Evolutionary conservation across 306 rosid genomes (phyloP), one percentile per base, ranked within the genome.

Genomic region (Lathyrus sativus): DNA sequence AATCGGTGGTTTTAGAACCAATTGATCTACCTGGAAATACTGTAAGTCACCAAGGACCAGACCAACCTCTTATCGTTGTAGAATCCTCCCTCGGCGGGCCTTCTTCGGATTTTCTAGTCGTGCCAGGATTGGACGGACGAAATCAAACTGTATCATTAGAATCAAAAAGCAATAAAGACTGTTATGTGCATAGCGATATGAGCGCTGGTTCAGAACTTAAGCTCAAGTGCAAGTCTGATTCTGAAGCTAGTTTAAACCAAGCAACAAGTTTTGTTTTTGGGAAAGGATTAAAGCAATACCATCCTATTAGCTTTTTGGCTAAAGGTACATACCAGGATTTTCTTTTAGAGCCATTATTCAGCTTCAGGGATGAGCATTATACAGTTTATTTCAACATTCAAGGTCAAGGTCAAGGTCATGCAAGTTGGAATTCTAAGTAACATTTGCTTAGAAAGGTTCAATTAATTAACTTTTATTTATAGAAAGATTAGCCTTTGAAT

Each of bases 241-340:
- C 61, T 54, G 83, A 78, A 9, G 62, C 37, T 54, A 11, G 18
- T 37, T 86, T 85, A 68, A 57, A 72, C 28, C 67, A 77, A 67
- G 92, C 88, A 9, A 74, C 89, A 6, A 95, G 95, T 82, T 95
- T 95, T 80, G 62, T 42, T 46, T 45, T 70, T 15, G 10, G 33
- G 50, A 4, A 67, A 11, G 97, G 96, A 71, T 35, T 83, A 4
- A 84, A 72, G 9, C 75, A 83, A 80, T 88, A 88, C 67, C 74
- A 85, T 75, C 88, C 99, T 10, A 71, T 91, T 39, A 87, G 97
- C 82, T 91, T 91, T 49, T 85, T 84, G 59, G 92, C 91, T 4
- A 83, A 80, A 71, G 99, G 97, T 28, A 56, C 31, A 57, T 64
- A 61, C 9, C 83, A 89, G 74, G 74, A 80, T 62, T 88, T 84